Evolutionary conservation across 1,139 yeast genomes (phyloP), one percentile per base, ranked within the genome.

Genomic region (Trichomonascaceae sp.): DNA sequence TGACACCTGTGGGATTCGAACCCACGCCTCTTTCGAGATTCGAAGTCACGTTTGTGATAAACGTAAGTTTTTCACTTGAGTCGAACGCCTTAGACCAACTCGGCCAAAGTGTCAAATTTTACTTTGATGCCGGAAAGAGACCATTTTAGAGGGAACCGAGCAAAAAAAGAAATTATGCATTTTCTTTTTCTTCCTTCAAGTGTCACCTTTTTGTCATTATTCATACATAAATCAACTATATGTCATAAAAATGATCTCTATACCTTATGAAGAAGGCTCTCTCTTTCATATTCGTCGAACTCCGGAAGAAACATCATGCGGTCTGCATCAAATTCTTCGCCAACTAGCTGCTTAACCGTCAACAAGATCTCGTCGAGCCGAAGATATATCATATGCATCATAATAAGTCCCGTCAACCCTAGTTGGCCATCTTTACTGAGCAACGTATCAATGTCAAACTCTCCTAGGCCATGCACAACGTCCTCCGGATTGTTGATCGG

Each of bases 1-100:
- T 63, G 65, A 61, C 65, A 61, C 55, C 65, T 60, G 65, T 60
- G 65, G 65, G 66, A 61, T 63, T 63, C 62, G 66, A 63, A 63
- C 65, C 65, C 65, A 60, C 65, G 65, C 66, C 66, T 62, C 66
- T 61, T 57, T 54, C 64, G 66, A 62, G 66, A 62, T 60, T 57
- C 65, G 65, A 62, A 62, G 52, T 51, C 64, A 56, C 63, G 60
- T 59, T 58, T 55, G 55, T 55, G n/a, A 44, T 27, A 58, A 57
- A 59, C 54, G 61, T 53, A 61, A 57, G 59, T 54, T 55, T 49
- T 50, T 52, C 61, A 52, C 66, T 62, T 62, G 65, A 62, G 65
- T 62, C 65, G 64, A 60, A 60, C 65, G 64, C 65, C 65, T 61
- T 62, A 62, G 65, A 62, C 65, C 65, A 60, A 60, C 65, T 62